Percentiles rank a stretch among this genome's conserved stretches.
Conservation (phyloP, 2,329 filamentous ascomycete species). For the Claviceps sp. region DNA sequence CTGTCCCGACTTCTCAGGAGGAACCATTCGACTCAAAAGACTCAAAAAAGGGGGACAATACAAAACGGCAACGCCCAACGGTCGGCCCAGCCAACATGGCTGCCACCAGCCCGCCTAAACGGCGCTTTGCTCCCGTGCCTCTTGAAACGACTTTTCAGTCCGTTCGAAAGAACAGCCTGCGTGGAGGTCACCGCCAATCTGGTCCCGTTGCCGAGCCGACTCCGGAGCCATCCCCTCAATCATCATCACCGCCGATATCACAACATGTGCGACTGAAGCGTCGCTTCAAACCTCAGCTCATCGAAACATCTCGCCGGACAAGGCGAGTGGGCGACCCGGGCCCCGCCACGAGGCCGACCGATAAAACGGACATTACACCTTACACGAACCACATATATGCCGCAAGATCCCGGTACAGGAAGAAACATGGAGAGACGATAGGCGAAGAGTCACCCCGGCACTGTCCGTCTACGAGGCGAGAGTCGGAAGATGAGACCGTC, state of each 20-base stretch:
- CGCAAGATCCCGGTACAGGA: conserved; percentile 26
- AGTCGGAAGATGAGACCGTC: conserved; percentile 63
- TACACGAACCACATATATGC: conserved; percentile 49
- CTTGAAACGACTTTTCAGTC: conserved; percentile 59
- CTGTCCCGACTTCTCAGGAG: too few species aligned
- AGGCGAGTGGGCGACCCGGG: conserved; percentile 52
- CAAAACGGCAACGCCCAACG: not conserved
- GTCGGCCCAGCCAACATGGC: conserved; percentile 19
- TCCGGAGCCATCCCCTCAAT: conserved; percentile 38
- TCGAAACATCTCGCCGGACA: conserved; percentile 65
- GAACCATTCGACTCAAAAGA: not conserved
- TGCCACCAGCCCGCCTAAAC: conserved; percentile 28
- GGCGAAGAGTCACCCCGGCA: conserved; percentile 18
- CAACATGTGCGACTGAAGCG: conserved; percentile 29
- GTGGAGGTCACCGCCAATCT: conserved; percentile 6
- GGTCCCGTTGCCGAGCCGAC: conserved; percentile 46
- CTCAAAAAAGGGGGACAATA: not conserved
- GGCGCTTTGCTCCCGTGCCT: conserved; percentile 54
- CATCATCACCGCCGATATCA: conserved; percentile 29
- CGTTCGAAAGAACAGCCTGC: conserved; percentile 25
- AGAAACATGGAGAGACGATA: conserved; percentile 16
- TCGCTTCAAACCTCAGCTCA: conserved; percentile 63
- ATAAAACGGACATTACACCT: conserved; percentile 60
- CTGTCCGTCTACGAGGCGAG: conserved; percentile 36
- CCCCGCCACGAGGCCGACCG: conserved; percentile 47